phyloP scores from a whole-genome alignment of 2,329 filamentous ascomycete genomes.

The Sphaceloma murrayae region DNA sequence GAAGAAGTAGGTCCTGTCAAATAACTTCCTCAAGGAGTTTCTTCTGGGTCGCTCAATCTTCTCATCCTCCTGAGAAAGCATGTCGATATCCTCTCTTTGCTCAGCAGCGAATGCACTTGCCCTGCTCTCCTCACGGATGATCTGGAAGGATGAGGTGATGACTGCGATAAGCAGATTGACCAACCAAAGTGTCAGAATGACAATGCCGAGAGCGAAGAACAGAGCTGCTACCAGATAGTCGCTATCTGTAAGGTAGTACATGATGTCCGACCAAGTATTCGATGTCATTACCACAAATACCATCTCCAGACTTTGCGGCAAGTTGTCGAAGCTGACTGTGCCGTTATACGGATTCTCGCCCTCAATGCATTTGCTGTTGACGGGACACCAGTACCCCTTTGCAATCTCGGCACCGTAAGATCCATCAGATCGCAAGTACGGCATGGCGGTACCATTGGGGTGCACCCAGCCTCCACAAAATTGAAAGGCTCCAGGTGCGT shows the following conservation, averaged over 20 bases:
- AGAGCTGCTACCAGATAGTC: conserved; percentile 82
- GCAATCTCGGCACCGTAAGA: conserved; percentile 41
- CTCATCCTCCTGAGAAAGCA: conserved; percentile 30
- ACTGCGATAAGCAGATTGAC: conserved; percentile 91
- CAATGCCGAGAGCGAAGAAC: conserved; percentile 62
- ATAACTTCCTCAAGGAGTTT: conserved; percentile 56
- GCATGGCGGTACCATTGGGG: conserved; percentile 44
- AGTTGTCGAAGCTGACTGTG: conserved; percentile 92
- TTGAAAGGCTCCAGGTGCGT: conserved; percentile 47
- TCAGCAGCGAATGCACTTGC: conserved; percentile 83
- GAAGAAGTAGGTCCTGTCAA: conserved; percentile 61
- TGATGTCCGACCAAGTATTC: conserved; percentile 89
- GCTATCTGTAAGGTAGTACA: conserved; percentile 86
- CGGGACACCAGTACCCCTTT: conserved; percentile 85
- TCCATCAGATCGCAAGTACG: conserved; percentile 43
- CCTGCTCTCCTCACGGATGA: conserved; percentile 93
- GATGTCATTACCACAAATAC: conserved; percentile 98
- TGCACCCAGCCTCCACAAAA: conserved; percentile 81
- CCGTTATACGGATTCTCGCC: conserved; percentile 67
- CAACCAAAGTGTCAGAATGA: conserved; percentile 93
- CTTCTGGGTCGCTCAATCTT: conserved; percentile 33
- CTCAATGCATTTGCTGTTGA: conserved; percentile 73
- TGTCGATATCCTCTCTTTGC: conserved; percentile 32
- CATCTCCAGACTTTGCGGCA: conserved; percentile 79
- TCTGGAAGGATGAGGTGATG: conserved; percentile 96